A percentile compares a stretch with the other conserved stretches of the same genome.
These are phyloP conservation scores for Arabidopsis lyrata DNA, from an alignment of 441 rosid genomes.

Conservation along the genomic window DNA sequence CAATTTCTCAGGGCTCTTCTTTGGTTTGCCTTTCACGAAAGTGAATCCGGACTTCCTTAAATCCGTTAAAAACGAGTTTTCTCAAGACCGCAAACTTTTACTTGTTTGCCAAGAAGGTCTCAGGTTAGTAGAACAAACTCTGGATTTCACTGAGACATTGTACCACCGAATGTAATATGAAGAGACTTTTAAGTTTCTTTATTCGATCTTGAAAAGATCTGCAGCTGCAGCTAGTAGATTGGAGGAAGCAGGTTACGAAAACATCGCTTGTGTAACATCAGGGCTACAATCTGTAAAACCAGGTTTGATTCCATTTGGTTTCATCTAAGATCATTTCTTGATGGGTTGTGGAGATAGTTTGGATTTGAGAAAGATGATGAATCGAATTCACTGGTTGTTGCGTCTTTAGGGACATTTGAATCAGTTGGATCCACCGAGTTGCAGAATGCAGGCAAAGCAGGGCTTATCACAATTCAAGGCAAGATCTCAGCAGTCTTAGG, in stretches of 20 bases:
- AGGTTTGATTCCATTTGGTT: slow-evolving; percentile 50
- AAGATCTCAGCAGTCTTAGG: slow-evolving; percentile 93
- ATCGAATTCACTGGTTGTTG: not conserved
- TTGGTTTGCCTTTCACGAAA: slow-evolving; percentile 85
- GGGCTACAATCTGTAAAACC: slow-evolving; percentile 94
- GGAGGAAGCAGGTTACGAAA: slow-evolving; percentile 78
- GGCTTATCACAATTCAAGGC: slow-evolving; percentile 88
- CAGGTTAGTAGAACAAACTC: slow-evolving; percentile 59
- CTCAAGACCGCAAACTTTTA: slow-evolving; percentile 73
- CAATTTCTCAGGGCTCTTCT: slow-evolving; percentile 89
- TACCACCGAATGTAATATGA: slow-evolving; percentile 23
- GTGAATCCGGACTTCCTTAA: slow-evolving; percentile 74
- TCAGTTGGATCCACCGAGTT: slow-evolving; percentile 74
- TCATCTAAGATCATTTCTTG: slow-evolving; percentile 1
- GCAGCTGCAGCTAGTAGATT: slow-evolving; percentile 80
- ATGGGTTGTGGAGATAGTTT: slow-evolving; percentile 4
- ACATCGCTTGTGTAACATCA: slow-evolving; percentile 81
- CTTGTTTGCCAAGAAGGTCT: slow-evolving; percentile 95
- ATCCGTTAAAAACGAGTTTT: slow-evolving; percentile 62
- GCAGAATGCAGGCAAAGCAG: slow-evolving; percentile 93
- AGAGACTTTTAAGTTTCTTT: slow-evolving; percentile 20
- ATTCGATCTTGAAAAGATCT: slow-evolving; percentile 59
- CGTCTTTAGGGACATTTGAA: slow-evolving; percentile 72
- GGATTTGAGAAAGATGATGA: not conserved
- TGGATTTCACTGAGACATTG: slow-evolving; percentile 17